Evolutionary conservation across 2,329 filamentous ascomycete species (phyloP).

Genomic region (Zymoseptoria pseudotritici): DNA sequence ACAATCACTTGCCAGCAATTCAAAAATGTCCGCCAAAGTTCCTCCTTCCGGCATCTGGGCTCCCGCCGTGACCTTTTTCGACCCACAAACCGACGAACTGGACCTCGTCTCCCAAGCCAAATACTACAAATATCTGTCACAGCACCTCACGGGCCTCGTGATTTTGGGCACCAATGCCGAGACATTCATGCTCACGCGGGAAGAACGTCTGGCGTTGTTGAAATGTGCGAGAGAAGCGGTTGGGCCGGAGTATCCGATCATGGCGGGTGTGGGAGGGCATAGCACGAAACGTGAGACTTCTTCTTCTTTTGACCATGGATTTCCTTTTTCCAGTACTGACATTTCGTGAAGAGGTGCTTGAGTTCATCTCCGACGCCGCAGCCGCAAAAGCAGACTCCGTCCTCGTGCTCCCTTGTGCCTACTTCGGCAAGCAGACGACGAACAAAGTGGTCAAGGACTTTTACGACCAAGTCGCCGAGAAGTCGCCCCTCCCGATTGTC

Average conservation of each 20-base stretch:
- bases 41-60: constrained; percentile 40
- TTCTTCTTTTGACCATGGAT: too few relatives aligned
- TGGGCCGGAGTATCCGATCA: constrained; percentile 36
- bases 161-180: constrained; percentile 43
- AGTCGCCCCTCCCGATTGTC: constrained; percentile 47
- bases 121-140: constrained; percentile 40
- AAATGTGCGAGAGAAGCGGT: constrained; percentile 36
- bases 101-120: constrained; percentile 36
- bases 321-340: not conserved
- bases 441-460: constrained; percentile 36
- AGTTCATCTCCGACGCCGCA: constrained; percentile 37
- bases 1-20: not conserved
- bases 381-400: constrained; percentile 38
- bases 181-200: constrained; percentile 39
- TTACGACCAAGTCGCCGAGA: constrained; percentile 47
- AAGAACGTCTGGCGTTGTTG: constrained; percentile 36
- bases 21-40: constrained; percentile 34
- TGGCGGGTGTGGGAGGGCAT: constrained; percentile 39
- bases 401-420: constrained; percentile 37
- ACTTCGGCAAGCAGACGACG: constrained; percentile 40
- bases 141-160: constrained; percentile 39
- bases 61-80: constrained; percentile 42
- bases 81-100: constrained; percentile 33
- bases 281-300: constrained; percentile 31
- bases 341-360: constrained; percentile 25